Conservation (phyloP, 495 filamentous ascomycete genomes). For the Penicillium goetzii region DNA sequence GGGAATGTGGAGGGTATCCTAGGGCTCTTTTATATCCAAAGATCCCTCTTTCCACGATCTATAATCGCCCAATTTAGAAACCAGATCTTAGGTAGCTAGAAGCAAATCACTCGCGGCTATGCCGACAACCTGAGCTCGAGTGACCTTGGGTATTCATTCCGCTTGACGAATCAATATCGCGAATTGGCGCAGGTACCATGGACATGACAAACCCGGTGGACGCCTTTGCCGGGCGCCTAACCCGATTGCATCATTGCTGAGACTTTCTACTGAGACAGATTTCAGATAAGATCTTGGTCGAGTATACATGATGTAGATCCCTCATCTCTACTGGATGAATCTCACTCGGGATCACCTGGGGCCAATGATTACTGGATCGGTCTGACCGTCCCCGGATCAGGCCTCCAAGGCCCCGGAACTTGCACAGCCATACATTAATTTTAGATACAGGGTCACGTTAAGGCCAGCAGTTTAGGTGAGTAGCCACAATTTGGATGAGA, state of each 20-base stretch:
- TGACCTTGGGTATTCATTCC: not conserved
- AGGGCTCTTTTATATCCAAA: not conserved
- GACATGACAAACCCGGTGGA: not conserved
- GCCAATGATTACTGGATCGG: not conserved
- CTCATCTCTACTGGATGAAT: not conserved
- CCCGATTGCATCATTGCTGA: not conserved
- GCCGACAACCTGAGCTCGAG: not conserved
- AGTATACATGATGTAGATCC: not conserved
- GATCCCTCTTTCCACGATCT: not conserved
- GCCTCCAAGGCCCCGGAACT: not conserved
- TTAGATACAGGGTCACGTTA: not conserved
- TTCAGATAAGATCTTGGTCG: slow-evolving; percentile 1
- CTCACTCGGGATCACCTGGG: not conserved
- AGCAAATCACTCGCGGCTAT: not conserved
- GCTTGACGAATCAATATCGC: not conserved
- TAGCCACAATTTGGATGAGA: not conserved
- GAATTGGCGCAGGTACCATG: not conserved
- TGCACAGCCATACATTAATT: not conserved
- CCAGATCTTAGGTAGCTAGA: not conserved
- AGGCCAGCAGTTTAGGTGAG: not conserved
- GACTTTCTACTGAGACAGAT: not conserved
- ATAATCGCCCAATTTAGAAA: not conserved
- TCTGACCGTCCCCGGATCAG: not conserved
- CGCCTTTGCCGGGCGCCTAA: slow-evolving; percentile 7
- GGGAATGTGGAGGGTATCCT: not conserved